phyloP scores from a whole-genome alignment of 2,329 filamentous ascomycete species.

The Fusarium subtropicale region DNA sequence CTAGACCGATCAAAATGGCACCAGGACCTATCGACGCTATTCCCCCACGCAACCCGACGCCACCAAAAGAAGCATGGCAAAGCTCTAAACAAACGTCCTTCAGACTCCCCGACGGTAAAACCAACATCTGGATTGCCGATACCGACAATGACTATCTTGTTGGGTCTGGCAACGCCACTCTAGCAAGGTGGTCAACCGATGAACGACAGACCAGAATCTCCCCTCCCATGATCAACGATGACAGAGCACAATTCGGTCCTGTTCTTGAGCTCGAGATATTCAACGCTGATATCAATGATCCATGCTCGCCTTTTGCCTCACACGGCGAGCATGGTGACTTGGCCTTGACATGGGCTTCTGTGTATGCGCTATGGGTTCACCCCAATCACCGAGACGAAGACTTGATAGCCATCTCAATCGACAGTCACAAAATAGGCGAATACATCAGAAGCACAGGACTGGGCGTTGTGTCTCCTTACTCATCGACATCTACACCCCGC shows the following conservation, averaged over 20 bases:
- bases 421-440: slow-evolving; percentile 15
- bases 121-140: slow-evolving; percentile 23
- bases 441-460: slow-evolving; percentile 24
- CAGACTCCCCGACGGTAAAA: slow-evolving; percentile 22
- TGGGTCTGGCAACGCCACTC: slow-evolving; percentile 12
- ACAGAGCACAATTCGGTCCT: slow-evolving; percentile 11
- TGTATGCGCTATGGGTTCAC: slow-evolving; percentile 30
- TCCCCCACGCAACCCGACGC: slow-evolving; percentile 27
- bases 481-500: not conserved
- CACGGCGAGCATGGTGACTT: slow-evolving; percentile 12
- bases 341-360: slow-evolving; percentile 15
- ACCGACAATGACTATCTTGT: slow-evolving; percentile 8
- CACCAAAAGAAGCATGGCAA: slow-evolving; percentile 22
- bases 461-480: slow-evolving; percentile 18
- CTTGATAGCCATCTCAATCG: slow-evolving; percentile 10
- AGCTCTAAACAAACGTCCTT: slow-evolving; percentile 8
- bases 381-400: slow-evolving; percentile 21
- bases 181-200: slow-evolving; percentile 17
- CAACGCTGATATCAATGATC: slow-evolving; percentile 4
- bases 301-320: slow-evolving; percentile 10
- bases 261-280: slow-evolving; percentile 16
- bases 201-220: slow-evolving; percentile 18
- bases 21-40: not conserved
- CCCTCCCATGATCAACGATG: slow-evolving; percentile 27
- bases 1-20: slow-evolving; percentile 5